Evolutionary conservation across 1,139 yeast species (phyloP).

Genomic region (Candida tropicalis): DNA sequence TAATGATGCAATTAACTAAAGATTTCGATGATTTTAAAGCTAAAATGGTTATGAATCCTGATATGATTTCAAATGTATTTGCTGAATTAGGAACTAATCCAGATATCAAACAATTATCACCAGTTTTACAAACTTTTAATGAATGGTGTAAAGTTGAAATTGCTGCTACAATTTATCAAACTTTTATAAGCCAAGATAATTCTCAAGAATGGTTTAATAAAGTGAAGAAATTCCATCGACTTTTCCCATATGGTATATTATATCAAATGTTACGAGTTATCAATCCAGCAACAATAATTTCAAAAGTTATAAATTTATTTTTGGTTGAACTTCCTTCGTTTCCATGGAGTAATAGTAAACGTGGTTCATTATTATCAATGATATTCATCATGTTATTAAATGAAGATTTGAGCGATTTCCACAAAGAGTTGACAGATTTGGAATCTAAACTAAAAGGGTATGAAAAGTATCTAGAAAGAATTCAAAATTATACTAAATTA

Average conservation of each 20-base stretch:
- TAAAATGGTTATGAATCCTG: slow-evolving; percentile 51
- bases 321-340: slow-evolving; percentile 67
- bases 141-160: slow-evolving; percentile 83
- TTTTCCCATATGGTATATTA: slow-evolving; percentile 77
- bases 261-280: slow-evolving; percentile 77
- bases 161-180: slow-evolving; percentile 79
- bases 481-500: slow-evolving; percentile 27
- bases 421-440: slow-evolving; percentile 53
- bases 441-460: slow-evolving; percentile 22
- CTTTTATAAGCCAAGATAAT: slow-evolving; percentile 78
- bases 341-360: slow-evolving; percentile 27
- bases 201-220: slow-evolving; percentile 74
- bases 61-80: slow-evolving; percentile 53
- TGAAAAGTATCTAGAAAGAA: slow-evolving; percentile 26
- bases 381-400: slow-evolving; percentile 72
- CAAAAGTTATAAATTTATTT: slow-evolving; percentile 74
- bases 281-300: slow-evolving; percentile 82
- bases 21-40: slow-evolving; percentile 60
- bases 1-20: slow-evolving; percentile 44
- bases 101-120: slow-evolving; percentile 63
- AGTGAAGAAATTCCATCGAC: slow-evolving; percentile 64
- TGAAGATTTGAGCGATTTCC: slow-evolving; percentile 76
- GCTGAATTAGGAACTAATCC: slow-evolving; percentile 61
- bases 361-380: slow-evolving; percentile 66
- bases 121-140: slow-evolving; percentile 66